Evolutionary conservation across 78 protist genomes (phyloP).

Genomic region (Chrysochromulina tobinii): DNA sequence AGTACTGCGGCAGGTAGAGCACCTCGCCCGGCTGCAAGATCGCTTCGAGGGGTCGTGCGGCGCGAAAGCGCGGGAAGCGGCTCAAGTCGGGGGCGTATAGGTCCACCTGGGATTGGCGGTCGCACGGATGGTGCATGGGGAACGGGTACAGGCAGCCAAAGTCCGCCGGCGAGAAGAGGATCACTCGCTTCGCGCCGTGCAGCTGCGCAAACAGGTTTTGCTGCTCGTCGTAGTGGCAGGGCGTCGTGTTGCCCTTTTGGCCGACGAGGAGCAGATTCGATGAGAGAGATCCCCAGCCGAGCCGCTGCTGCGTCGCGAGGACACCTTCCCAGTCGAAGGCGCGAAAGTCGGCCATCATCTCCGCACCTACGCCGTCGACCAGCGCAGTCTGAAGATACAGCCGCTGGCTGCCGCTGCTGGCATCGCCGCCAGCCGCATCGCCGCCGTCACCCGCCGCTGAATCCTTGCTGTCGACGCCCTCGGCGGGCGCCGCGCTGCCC

Average conservation of each 20-base stretch:
- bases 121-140: slow-evolving; percentile 35
- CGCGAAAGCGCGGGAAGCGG: slow-evolving; percentile 19
- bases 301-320: not conserved
- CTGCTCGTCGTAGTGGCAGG: slow-evolving; percentile 48
- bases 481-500: too few species aligned
- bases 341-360: not conserved
- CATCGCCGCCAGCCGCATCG: not conserved
- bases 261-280: slow-evolving; percentile 34
- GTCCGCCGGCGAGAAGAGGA: slow-evolving; percentile 13
- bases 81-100: slow-evolving; percentile 15
- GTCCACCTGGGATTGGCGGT: slow-evolving; percentile 38
- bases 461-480: not conserved
- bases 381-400: not conserved
- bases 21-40: slow-evolving; percentile 5
- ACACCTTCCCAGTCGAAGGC: not conserved
- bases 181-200: slow-evolving; percentile 15
- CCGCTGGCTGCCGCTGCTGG: not conserved
- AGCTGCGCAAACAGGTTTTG: slow-evolving; percentile 40
- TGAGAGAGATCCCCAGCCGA: slow-evolving; percentile 25
- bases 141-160: slow-evolving; percentile 26
- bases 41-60: not conserved
- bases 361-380: not conserved
- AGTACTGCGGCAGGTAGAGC: slow-evolving; percentile 1
- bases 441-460: not conserved
- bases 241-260: not conserved